Conservation (phyloP, 495 filamentous ascomycete species). For the Penicillium flavigenum region DNA sequence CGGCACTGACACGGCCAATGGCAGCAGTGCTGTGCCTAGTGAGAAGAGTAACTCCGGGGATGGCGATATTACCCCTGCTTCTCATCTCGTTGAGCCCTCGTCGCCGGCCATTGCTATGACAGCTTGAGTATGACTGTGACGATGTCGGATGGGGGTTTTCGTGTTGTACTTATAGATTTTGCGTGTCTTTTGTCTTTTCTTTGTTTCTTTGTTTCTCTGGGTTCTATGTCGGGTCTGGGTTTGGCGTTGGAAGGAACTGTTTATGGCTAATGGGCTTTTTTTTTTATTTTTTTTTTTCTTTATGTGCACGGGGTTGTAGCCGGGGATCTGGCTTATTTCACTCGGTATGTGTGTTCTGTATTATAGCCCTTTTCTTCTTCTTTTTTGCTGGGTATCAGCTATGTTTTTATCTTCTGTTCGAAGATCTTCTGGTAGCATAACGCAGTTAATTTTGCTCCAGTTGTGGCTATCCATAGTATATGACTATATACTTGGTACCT, state of each 20-base stretch:
- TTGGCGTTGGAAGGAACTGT: slow-evolving; percentile 1
- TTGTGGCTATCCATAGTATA: not conserved
- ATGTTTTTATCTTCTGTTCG: not conserved
- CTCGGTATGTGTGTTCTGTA: slow-evolving; percentile 6
- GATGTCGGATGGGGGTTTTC: not conserved
- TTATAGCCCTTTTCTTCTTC: slow-evolving; percentile 2
- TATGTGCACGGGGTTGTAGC: slow-evolving; percentile 3
- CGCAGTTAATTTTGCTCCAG: not conserved
- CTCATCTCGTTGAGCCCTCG: slow-evolving; percentile 45
- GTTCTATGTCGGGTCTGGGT: not conserved
- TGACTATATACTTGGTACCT: not conserved
- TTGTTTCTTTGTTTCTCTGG: not conserved
- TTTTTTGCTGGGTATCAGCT: not conserved
- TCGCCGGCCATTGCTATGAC: slow-evolving; percentile 37
- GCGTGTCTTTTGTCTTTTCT: not conserved
- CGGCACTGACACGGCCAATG: slow-evolving; percentile 49
- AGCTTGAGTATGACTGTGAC: slow-evolving; percentile 17
- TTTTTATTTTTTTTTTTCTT: not conserved
- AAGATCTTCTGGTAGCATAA: not conserved
- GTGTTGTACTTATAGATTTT: slow-evolving; percentile 1
- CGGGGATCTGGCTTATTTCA: slow-evolving; percentile 1
- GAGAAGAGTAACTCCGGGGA: slow-evolving; percentile 69
- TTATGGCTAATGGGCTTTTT: not conserved
- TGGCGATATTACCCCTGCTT: slow-evolving; percentile 45
- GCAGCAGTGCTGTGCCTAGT: slow-evolving; percentile 52